Percentiles rank a stretch among this genome's conserved stretches.
Conservation (phyloP, 495 filamentous ascomycete genomes). For the Usnea hakonensis region DNA sequence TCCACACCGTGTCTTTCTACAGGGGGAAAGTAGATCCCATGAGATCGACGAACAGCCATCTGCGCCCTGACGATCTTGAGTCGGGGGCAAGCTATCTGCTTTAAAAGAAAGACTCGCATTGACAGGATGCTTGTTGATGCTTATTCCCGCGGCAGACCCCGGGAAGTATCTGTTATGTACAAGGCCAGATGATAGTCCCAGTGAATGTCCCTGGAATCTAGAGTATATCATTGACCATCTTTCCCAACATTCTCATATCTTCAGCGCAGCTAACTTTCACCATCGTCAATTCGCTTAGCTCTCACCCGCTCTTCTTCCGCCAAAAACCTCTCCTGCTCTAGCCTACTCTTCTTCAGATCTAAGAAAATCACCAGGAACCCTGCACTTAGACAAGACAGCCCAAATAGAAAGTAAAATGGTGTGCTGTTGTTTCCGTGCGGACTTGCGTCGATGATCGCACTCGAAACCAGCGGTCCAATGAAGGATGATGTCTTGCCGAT, state of each 20-base stretch:
- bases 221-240: background rate
- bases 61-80: no score
- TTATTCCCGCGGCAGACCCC: no score
- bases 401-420: slow-evolving; percentile 59
- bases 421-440: slow-evolving; percentile 44
- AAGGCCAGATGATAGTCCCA: no score
- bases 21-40: no score
- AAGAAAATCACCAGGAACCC: slow-evolving; percentile 43
- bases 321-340: slow-evolving; percentile 49
- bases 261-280: background rate
- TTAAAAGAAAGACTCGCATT: no score
- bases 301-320: slow-evolving; percentile 33
- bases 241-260: background rate
- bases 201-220: no score
- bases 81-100: no score
- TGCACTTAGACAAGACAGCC: slow-evolving; percentile 48
- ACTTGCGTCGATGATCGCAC: slow-evolving; percentile 57
- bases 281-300: slow-evolving; percentile 8
- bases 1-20: no score
- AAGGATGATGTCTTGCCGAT: slow-evolving; percentile 58
- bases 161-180: no score
- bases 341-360: slow-evolving; percentile 51
- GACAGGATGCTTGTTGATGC: no score
- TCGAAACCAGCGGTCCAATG: slow-evolving; percentile 56
- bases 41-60: no score